These are phyloP conservation scores for Fusarium nodosum DNA, from an alignment of 2,329 filamentous ascomycete species.

Conservation along the genomic window DNA sequence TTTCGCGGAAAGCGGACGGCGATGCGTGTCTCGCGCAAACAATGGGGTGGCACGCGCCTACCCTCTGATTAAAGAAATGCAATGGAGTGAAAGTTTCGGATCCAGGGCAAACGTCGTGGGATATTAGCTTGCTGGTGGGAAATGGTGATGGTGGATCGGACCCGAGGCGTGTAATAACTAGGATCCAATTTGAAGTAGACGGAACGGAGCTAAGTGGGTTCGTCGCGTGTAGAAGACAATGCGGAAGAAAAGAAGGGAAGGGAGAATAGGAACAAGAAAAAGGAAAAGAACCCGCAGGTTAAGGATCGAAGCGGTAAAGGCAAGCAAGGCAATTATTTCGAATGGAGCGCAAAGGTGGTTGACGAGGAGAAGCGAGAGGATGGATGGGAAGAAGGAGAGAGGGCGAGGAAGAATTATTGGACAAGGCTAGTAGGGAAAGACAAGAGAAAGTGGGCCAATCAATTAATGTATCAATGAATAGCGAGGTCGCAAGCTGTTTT, in stretches of 20 bases:
- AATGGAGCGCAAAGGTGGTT: constrained; percentile 30
- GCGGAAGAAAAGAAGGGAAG: constrained; percentile 12
- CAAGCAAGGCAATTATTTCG: constrained; percentile 16
- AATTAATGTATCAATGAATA: constrained; percentile 12
- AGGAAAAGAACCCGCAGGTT: neutral
- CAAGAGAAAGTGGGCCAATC: constrained; percentile 30
- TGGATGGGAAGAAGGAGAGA: constrained; percentile 1
- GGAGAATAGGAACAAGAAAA: neutral
- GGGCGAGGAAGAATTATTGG: constrained; percentile 16
- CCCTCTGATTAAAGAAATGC: constrained; percentile 25
- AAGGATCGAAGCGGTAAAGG: constrained; percentile 12
- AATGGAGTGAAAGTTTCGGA: neutral
- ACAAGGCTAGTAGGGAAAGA: constrained; percentile 20
- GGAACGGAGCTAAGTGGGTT: constrained; percentile 25
- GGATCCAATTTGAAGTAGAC: constrained; percentile 13
- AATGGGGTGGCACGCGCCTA: constrained; percentile 20
- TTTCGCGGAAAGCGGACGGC: neutral
- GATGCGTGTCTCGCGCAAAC: constrained; percentile 24
- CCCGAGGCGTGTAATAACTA: constrained; percentile 20
- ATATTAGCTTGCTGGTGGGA: constrained; percentile 35
- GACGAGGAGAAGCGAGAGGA: constrained; percentile 33
- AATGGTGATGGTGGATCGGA: constrained; percentile 37
- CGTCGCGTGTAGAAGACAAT: constrained; percentile 9
- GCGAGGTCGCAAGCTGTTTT: neutral
- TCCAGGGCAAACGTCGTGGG: constrained; percentile 8